A percentile compares a stretch with the other conserved stretches of the same genome.
Conservation (phyloP, 768 basidiomycete genomes). For the Xerocomellus dryophilus region DNA sequence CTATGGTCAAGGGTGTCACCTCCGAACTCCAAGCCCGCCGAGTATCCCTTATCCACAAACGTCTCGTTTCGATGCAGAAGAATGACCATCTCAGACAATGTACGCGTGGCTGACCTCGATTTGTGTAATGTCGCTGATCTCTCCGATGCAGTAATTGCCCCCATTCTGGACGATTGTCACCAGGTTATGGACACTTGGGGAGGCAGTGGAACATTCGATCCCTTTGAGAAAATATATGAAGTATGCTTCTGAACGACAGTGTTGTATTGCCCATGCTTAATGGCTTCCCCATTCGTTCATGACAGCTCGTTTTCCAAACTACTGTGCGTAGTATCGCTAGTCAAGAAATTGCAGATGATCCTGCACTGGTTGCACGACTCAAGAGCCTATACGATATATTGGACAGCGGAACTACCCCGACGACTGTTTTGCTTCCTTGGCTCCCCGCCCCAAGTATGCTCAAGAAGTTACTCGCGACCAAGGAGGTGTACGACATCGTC, state of each 20-base stretch:
- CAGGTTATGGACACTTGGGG: conserved; percentile 65
- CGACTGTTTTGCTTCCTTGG: conserved; percentile 74
- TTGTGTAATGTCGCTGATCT: conserved; percentile 8
- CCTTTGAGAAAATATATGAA: conserved; percentile 68
- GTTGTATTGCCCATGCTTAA: background rate
- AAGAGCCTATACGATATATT: conserved; percentile 64
- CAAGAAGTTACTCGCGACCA: conserved; percentile 67
- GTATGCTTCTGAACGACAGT: conserved; percentile 35
- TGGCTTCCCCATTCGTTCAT: background rate
- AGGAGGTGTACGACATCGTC: conserved; percentile 72
- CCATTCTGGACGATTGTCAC: conserved; percentile 62
- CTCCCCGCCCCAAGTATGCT: conserved; percentile 71
- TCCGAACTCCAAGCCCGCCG: conserved; percentile 61
- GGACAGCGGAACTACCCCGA: conserved; percentile 68
- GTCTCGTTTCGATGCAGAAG: conserved; percentile 60
- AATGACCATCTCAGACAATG: conserved; percentile 58
- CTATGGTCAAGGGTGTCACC: conserved; percentile 72
- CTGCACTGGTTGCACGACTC: conserved; percentile 56
- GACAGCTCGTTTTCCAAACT: conserved; percentile 67
- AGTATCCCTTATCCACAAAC: conserved; percentile 67
- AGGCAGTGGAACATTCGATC: conserved; percentile 60
- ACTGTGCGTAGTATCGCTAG: conserved; percentile 67
- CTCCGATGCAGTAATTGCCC: conserved; percentile 54
- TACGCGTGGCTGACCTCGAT: conserved; percentile 36
- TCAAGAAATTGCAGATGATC: conserved; percentile 67